Evolutionary conservation across 2,329 filamentous ascomycete genomes (phyloP).

Genomic region (Aspergillus sergii): DNA sequence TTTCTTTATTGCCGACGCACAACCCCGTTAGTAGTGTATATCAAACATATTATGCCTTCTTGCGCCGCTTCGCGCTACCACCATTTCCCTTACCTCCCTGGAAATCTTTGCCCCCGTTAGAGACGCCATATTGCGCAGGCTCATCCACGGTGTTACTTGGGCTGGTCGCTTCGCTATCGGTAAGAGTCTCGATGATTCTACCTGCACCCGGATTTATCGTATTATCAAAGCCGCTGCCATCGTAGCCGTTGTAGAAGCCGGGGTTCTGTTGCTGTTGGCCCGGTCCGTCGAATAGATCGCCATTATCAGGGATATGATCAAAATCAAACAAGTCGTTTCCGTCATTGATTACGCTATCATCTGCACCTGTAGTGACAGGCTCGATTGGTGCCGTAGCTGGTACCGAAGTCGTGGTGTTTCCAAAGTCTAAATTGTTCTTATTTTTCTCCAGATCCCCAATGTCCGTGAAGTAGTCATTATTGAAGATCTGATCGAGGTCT

Average conservation of each 20-base stretch:
- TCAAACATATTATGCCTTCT: slow-evolving; percentile 28
- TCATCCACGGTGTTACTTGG: slow-evolving; percentile 41
- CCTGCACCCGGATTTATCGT: slow-evolving; percentile 19
- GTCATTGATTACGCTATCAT: slow-evolving; percentile 29
- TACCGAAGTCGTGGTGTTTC: slow-evolving; percentile 21
- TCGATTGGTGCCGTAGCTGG: slow-evolving; percentile 23
- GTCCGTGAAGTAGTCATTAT: slow-evolving; percentile 58
- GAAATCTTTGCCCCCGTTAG: slow-evolving; percentile 17
- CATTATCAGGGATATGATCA: slow-evolving; percentile 38
- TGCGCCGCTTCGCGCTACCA: slow-evolving; percentile 36
- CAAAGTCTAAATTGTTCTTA: slow-evolving; percentile 27
- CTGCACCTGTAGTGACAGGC: slow-evolving; percentile 20
- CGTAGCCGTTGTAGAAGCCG: slow-evolving; percentile 39
- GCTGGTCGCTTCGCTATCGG: slow-evolving; percentile 48
- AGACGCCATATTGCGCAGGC: slow-evolving; percentile 19
- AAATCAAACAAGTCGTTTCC: slow-evolving; percentile 48
- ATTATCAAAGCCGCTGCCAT: slow-evolving; percentile 28
- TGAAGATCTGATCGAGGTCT: slow-evolving; percentile 62
- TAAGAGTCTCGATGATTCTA: slow-evolving; percentile 46
- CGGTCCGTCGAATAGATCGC: slow-evolving; percentile 34
- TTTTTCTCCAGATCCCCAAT: slow-evolving; percentile 37
- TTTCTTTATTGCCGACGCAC: slow-evolving; percentile 5
- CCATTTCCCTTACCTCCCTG: slow-evolving; percentile 26
- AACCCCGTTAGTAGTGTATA: slow-evolving; percentile 12
- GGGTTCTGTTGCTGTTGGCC: slow-evolving; percentile 27